These are phyloP conservation scores for Anthracocystis walkeri DNA, from an alignment of 1,284 basidiomycete species.

Conservation along the genomic window DNA sequence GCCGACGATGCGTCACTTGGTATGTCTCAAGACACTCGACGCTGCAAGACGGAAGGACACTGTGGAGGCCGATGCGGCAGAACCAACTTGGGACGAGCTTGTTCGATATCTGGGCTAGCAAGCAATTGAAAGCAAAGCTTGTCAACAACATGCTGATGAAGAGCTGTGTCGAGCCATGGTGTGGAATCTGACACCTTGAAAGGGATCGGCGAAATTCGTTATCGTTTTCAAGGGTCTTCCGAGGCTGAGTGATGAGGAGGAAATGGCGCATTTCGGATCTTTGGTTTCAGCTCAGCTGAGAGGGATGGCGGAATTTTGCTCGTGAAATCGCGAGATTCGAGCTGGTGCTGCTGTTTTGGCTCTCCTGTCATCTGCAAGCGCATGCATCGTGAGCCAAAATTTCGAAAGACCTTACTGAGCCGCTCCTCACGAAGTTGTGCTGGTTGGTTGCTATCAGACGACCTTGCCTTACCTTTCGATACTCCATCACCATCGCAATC, in stretches of 20 bases:
- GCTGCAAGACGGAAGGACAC: background rate
- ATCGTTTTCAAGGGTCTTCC: slow-evolving; percentile 4
- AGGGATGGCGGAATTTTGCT: slow-evolving; percentile 4
- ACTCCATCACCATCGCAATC: background rate
- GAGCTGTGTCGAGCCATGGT: background rate
- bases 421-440: too few relatives aligned
- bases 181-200: background rate
- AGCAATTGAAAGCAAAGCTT: background rate
- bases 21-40: slow-evolving; percentile 37
- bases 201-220: background rate
- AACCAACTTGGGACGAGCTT: slow-evolving; percentile 24
- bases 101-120: slow-evolving; percentile 13
- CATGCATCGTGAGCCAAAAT: too few relatives aligned
- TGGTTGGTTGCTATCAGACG: too few relatives aligned
- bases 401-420: too few relatives aligned
- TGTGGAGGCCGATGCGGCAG: slow-evolving; percentile 1
- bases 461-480: too few relatives aligned
- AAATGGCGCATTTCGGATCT: slow-evolving; percentile 5
- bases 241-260: slow-evolving; percentile 3
- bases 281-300: too few relatives aligned
- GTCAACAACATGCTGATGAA: too few relatives aligned
- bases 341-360: background rate
- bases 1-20: slow-evolving; percentile 84
- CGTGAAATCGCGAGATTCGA: slow-evolving; percentile 10
- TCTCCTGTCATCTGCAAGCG: background rate